Evolutionary conservation across 495 filamentous ascomycete genomes (phyloP).

Genomic region (Parachaetomium inaequale): DNA sequence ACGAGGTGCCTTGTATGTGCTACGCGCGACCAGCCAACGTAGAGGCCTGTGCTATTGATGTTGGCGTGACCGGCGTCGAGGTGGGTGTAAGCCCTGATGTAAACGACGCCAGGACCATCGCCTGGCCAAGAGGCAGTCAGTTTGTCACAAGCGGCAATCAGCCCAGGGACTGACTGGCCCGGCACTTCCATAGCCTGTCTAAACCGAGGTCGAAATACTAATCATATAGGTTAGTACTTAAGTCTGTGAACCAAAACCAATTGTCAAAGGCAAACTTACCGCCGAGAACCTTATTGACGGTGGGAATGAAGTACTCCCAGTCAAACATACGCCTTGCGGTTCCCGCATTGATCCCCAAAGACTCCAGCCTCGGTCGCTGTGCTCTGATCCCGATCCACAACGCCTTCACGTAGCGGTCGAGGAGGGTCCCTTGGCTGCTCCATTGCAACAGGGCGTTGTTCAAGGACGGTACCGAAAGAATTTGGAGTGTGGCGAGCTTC

Average conservation of each 20-base stretch:
- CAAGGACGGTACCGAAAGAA: background rate
- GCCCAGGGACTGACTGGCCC: background rate
- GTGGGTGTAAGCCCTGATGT: background rate
- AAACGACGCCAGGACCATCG: background rate
- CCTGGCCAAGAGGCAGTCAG: background rate
- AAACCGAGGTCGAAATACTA: background rate
- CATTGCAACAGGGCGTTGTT: background rate
- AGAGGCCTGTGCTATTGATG: background rate
- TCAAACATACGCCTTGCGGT: background rate
- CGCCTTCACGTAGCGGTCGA: background rate
- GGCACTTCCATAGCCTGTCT: background rate
- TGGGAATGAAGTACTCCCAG: background rate
- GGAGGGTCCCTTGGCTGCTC: background rate
- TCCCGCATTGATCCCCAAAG: background rate
- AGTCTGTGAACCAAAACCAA: background rate
- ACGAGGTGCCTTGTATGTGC: background rate
- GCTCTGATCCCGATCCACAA: background rate
- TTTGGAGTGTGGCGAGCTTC: background rate
- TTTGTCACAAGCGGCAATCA: background rate
- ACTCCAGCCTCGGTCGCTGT: background rate
- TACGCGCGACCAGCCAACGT: background rate
- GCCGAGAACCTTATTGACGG: background rate
- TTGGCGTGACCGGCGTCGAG: background rate
- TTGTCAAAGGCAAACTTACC: background rate
- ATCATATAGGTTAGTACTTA: background rate